Conservation (phyloP, 176 grass and related monocot species). For the Rhynchospora tenuis region DNA sequence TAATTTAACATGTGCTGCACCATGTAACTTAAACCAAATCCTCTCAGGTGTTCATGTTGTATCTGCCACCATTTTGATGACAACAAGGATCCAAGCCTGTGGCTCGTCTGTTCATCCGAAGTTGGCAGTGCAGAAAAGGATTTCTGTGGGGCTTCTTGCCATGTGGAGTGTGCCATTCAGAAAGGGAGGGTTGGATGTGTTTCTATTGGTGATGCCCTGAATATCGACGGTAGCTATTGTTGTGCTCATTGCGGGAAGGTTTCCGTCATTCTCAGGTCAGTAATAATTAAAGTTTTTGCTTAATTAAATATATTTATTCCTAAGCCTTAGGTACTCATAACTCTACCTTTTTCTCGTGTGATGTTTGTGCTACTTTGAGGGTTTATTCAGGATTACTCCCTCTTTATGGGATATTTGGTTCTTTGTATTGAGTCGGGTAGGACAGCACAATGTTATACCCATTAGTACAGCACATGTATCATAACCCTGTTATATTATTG, state of each 20-base stretch:
- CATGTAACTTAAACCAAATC: not conserved
- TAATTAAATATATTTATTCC: conserved; percentile 9
- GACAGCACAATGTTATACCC: not conserved
- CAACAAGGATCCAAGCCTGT: conserved; percentile 97
- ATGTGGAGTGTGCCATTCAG: conserved; percentile 80
- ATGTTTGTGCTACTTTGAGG: not conserved
- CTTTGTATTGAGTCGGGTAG: not conserved
- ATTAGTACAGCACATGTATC: not conserved
- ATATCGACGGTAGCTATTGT: conserved; percentile 90
- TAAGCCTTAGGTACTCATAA: not conserved
- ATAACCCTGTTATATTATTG: not conserved
- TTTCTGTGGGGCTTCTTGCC: conserved; percentile 92
- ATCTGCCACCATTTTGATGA: conserved; percentile 98
- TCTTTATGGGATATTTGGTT: not conserved
- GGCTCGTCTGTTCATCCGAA: conserved; percentile 92
- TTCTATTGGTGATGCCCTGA: conserved; percentile 57
- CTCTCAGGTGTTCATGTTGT: conserved; percentile 71
- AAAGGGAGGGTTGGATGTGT: conserved; percentile 68
- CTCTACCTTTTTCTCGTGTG: not conserved
- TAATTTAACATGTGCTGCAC: not conserved
- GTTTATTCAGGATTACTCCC: not conserved
- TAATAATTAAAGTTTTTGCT: conserved; percentile 7
- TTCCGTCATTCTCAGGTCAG: conserved; percentile 83
- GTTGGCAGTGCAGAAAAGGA: conserved; percentile 42
- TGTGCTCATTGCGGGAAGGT: conserved; percentile 95